phyloP scores from a whole-genome alignment of 257 asterid species.

The Solanum ahanhuiri region DNA sequence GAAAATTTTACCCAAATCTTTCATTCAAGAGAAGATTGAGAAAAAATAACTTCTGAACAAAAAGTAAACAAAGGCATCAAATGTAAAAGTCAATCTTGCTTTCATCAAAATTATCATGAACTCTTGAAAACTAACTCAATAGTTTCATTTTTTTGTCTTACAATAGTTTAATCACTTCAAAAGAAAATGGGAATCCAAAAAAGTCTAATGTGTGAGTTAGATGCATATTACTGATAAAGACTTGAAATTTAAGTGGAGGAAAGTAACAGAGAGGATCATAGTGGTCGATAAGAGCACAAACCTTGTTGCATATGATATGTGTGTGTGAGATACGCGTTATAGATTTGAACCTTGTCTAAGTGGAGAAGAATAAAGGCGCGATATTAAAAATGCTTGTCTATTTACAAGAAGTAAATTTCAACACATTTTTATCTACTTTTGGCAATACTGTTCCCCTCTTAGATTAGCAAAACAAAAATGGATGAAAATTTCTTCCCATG shows the following conservation, averaged over 20 bases:
- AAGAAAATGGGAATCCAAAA: background rate
- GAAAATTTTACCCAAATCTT: background rate
- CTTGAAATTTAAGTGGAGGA: background rate
- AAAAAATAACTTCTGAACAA: background rate
- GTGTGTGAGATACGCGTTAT: background rate
- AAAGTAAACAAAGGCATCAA: background rate
- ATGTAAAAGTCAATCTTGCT: background rate
- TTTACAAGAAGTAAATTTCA: background rate
- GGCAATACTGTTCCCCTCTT: background rate
- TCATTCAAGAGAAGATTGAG: background rate
- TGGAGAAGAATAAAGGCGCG: background rate
- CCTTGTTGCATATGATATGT: background rate
- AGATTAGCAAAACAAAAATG: constrained; percentile 6
- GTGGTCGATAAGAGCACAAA: background rate
- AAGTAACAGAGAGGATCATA: background rate
- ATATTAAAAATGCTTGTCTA: background rate
- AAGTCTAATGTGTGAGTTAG: background rate
- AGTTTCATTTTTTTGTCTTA: background rate
- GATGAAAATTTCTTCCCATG: background rate
- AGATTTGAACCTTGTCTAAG: background rate
- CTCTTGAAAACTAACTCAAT: background rate
- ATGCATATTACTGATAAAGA: background rate
- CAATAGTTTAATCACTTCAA: background rate
- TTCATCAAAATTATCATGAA: background rate
- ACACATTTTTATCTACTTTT: background rate